A percentile compares a stretch with the other conserved stretches of the same genome.
These are phyloP conservation scores for Stipa capillata DNA, from an alignment of 176 grass and related monocot species.

Conservation along the genomic window DNA sequence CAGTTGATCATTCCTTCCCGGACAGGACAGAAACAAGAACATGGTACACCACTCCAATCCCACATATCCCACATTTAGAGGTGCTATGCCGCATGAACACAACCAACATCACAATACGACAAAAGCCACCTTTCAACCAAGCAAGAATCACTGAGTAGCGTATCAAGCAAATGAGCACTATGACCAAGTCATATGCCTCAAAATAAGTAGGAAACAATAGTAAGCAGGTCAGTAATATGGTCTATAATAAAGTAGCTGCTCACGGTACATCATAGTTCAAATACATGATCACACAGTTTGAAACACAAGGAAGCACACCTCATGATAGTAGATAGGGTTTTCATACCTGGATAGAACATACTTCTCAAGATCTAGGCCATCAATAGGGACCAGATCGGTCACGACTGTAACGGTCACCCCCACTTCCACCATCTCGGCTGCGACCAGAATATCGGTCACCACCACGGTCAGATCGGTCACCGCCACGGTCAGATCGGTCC, in stretches of 20 bases:
- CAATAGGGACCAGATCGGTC: slow-evolving; percentile 67
- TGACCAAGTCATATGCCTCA: slow-evolving; percentile 45
- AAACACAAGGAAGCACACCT: slow-evolving; percentile 15
- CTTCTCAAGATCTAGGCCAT: slow-evolving; percentile 21
- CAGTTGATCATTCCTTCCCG: neutral
- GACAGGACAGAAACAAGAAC: slow-evolving; percentile 7
- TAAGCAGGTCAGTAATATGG: slow-evolving; percentile 43
- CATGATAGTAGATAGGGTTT: slow-evolving; percentile 25
- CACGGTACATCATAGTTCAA: slow-evolving; percentile 34
- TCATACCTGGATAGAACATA: slow-evolving; percentile 45
- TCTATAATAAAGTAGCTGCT: slow-evolving; percentile 35
- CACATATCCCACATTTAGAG: slow-evolving; percentile 10
- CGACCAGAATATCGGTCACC: slow-evolving; percentile 58
- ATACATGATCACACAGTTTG: slow-evolving; percentile 23
- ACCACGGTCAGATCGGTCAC: slow-evolving; percentile 59
- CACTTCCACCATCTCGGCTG: slow-evolving; percentile 45
- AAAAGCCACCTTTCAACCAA: slow-evolving; percentile 31
- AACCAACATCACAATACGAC: neutral
- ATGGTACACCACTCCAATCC: slow-evolving; percentile 3
- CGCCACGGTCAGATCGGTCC: slow-evolving; percentile 27
- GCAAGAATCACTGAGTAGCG: slow-evolving; percentile 20
- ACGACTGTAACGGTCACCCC: slow-evolving; percentile 50
- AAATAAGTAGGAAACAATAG: slow-evolving; percentile 34
- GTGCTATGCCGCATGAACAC: neutral
- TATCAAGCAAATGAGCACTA: slow-evolving; percentile 35